Base-by-base conservation (phyloP, 345 rosid species). In the Eucalyptus paniculata region DNA sequence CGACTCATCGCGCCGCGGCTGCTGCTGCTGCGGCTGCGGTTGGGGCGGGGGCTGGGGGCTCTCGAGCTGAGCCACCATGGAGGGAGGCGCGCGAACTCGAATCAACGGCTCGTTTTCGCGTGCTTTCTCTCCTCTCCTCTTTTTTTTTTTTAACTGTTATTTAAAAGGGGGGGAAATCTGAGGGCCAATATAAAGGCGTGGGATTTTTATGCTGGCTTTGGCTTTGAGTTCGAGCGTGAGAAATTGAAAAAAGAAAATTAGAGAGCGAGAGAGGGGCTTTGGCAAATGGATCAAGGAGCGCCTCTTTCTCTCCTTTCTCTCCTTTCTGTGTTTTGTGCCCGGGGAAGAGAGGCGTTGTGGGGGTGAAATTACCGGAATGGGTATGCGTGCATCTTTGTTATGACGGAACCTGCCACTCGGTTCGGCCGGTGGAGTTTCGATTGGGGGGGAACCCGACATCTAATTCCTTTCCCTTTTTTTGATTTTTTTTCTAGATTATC, bases 41-140 rank as follows among this genome's bases (percentile, higher is more conserved):
- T 2, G 80, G 4, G 80, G 77, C 11, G 12, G 90, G 89, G 60
- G 92, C 56, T 90, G 93, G 67, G 89, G 95, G 88, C 90, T 83
- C 92, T 93, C 96, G 91, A 93, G 92, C 94, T 93, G 97, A 92
- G 95, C 94, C 90, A 93, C 95, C 99, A 96, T 97, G 96, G 69
- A 2, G n/a, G 96, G 97, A 94, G 56, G 44, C 87, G 88, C 89
- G 89, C 87, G 87, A 87, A 87, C 9, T 77, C 88, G 77, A 58
- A 86, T 87, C 91, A 91, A 92, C 92, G 90, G 92, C 89, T 89
- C 40, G 89, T 88, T 28, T 50, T 37, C 58, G 53, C 51, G 80
- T 65, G 24, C 88, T 69, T 69, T 24, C 67, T 56, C 62, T 56
- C 88, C 58, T 65, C 88, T 65, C 88, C 37, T 16, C 40, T 32